These are phyloP conservation scores for Aureobasidium pullulans DNA, from an alignment of 2,329 filamentous ascomycete genomes.

Conservation along the genomic window DNA sequence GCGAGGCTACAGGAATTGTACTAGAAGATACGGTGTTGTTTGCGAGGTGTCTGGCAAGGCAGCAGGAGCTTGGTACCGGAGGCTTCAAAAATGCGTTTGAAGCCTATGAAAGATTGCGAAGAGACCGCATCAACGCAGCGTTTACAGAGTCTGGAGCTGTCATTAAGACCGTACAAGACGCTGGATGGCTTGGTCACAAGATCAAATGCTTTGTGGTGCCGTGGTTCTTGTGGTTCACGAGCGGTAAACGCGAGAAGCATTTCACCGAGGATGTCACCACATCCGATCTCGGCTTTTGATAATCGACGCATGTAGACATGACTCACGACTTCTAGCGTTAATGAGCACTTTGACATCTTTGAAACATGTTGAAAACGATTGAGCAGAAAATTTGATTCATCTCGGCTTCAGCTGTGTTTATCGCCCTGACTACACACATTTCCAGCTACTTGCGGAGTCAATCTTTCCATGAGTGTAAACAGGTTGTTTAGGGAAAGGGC, in stretches of 20 bases:
- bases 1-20: constrained; percentile 44
- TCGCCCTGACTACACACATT: constrained; percentile 11
- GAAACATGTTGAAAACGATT: too few relatives aligned
- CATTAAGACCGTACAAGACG: constrained; percentile 38
- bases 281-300: constrained; percentile 28
- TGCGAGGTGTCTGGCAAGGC: constrained; percentile 35
- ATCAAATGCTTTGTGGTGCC: constrained; percentile 40
- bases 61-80: constrained; percentile 33
- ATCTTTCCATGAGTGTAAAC: background rate
- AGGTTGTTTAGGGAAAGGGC: background rate
- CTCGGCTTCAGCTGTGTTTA: too few relatives aligned
- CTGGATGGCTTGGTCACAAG: constrained; percentile 37
- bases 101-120: constrained; percentile 40
- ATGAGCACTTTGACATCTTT: too few relatives aligned
- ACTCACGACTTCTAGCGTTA: background rate
- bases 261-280: constrained; percentile 40
- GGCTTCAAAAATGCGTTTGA: constrained; percentile 39
- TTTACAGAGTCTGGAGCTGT: constrained; percentile 42
- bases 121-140: constrained; percentile 37
- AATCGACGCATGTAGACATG: background rate
- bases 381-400: too few relatives aligned
- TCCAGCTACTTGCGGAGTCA: constrained; percentile 1
- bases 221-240: constrained; percentile 42
- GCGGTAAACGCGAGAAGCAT: constrained; percentile 33
- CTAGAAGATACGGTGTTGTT: constrained; percentile 47